phyloP scores from a whole-genome alignment of 495 filamentous ascomycete species.

The Talaromyces ruber region DNA sequence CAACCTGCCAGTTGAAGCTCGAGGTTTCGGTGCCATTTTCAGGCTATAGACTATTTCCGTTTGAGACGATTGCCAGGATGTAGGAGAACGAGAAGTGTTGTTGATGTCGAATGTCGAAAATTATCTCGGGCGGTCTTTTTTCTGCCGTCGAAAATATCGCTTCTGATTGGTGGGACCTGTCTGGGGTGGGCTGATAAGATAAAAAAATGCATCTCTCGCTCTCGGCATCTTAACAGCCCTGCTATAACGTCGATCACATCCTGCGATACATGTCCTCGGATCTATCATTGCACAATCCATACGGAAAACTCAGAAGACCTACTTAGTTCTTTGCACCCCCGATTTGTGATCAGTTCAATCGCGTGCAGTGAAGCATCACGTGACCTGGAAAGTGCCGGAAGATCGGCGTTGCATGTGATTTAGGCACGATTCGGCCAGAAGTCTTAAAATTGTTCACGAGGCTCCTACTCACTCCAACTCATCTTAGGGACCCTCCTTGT shows the following conservation, averaged over 20 bases:
- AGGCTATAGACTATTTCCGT: not conserved
- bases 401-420: constrained; percentile 5
- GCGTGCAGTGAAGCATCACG: not conserved
- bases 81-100: not conserved
- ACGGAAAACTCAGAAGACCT: not conserved
- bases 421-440: constrained; percentile 1
- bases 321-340: not conserved
- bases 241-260: not conserved
- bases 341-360: not conserved
- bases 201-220: not conserved
- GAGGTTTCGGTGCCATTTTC: constrained; percentile 26
- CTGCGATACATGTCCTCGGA: not conserved
- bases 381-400: constrained; percentile 1
- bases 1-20: constrained; percentile 41
- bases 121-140: not conserved
- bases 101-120: constrained; percentile 3
- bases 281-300: not conserved
- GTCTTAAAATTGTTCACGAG: not conserved
- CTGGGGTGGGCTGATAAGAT: constrained; percentile 2
- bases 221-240: not conserved
- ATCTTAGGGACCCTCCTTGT: not conserved
- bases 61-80: not conserved
- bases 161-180: not conserved
- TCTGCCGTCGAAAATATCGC: not conserved
- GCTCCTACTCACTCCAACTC: not conserved